Conservation (phyloP, 2,329 filamentous ascomycete species). For the Coleophoma crateriformis region DNA sequence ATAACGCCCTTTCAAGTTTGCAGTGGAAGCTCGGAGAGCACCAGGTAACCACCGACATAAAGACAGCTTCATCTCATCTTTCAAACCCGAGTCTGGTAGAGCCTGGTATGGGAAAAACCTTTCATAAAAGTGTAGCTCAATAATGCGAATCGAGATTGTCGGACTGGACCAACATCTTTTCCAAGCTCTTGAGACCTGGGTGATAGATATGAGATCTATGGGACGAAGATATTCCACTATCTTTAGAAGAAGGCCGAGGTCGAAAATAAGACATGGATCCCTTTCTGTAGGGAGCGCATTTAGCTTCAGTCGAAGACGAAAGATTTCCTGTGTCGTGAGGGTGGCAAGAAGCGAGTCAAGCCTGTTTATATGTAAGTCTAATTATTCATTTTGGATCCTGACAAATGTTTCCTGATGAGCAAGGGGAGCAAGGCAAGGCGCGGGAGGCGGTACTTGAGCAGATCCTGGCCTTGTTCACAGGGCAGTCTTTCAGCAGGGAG, state of each 20-base stretch:
- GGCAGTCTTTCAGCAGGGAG: too few relatives aligned
- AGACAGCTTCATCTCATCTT: neutral
- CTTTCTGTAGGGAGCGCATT: slow-evolving; percentile 6
- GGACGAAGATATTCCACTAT: slow-evolving; percentile 15
- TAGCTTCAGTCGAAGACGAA: slow-evolving; percentile 7
- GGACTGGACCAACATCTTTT: slow-evolving; percentile 10
- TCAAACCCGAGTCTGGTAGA: neutral
- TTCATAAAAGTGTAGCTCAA: slow-evolving; percentile 3
- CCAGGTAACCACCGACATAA: neutral
- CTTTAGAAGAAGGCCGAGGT: slow-evolving; percentile 11
- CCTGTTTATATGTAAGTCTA: neutral
- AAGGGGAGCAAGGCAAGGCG: too few relatives aligned
- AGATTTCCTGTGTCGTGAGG: neutral
- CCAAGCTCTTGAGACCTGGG: slow-evolving; percentile 17
- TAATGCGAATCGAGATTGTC: slow-evolving; percentile 9
- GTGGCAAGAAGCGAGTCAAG: neutral
- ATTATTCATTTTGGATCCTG: neutral
- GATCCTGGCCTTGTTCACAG: too few relatives aligned
- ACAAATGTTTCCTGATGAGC: too few relatives aligned
- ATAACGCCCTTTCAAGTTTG: neutral
- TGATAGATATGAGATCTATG: slow-evolving; percentile 15
- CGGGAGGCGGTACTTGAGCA: too few relatives aligned
- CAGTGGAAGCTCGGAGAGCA: neutral
- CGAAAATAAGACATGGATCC: slow-evolving; percentile 8
- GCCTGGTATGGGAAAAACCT: neutral